These are phyloP conservation scores for Tillandsia leiboldiana DNA, from an alignment of 176 grass and related monocot species.

Conservation along the genomic window DNA sequence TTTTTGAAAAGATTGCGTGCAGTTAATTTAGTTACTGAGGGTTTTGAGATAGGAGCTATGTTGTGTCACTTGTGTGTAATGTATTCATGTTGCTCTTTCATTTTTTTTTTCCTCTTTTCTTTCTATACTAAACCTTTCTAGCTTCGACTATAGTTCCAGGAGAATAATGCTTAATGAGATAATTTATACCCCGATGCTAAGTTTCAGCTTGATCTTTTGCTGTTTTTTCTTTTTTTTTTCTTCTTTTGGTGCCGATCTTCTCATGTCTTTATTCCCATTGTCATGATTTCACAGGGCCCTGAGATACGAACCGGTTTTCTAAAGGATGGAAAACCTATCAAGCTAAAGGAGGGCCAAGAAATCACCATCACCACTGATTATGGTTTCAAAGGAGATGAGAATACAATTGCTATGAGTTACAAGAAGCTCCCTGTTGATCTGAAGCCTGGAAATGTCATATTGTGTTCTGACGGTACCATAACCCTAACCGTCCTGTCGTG, in stretches of 20 bases:
- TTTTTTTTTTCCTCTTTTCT: no score
- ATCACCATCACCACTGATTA: slow-evolving; percentile 5
- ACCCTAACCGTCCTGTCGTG: slow-evolving; percentile 8
- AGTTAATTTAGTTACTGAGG: no score
- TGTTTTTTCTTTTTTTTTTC: neutral
- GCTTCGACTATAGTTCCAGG: no score
- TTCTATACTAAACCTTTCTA: no score
- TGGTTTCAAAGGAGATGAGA: neutral
- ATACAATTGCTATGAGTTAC: slow-evolving; percentile 8
- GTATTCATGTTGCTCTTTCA: no score
- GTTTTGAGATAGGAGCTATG: no score
- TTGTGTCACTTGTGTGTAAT: no score
- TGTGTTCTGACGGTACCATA: slow-evolving; percentile 14
- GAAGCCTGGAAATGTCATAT: neutral
- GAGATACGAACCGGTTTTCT: slow-evolving; percentile 9
- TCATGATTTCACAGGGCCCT: slow-evolving; percentile 3
- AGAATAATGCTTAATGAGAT: no score
- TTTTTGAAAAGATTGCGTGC: no score
- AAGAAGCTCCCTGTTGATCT: slow-evolving; percentile 13
- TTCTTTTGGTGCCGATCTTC: neutral
- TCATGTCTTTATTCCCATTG: neutral
- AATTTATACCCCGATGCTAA: no score
- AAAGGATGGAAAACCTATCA: slow-evolving; percentile 10
- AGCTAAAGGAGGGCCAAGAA: slow-evolving; percentile 8
- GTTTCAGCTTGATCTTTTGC: no score